Base-by-base conservation (phyloP, 2,329 filamentous ascomycete species). In the Phialophora macrospora region DNA sequence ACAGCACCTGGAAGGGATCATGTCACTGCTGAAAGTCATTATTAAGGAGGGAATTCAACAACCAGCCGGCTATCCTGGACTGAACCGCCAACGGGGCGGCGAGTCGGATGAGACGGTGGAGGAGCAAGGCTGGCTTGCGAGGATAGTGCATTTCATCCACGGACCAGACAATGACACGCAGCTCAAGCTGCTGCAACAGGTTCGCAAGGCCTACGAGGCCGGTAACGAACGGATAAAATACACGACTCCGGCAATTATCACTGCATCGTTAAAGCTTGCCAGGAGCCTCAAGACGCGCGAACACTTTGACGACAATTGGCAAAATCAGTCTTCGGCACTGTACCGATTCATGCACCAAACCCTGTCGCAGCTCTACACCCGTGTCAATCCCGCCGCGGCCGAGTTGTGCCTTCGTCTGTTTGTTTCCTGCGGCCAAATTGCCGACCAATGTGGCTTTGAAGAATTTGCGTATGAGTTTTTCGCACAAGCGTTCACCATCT, bases 391-490 rank as follows among this genome's bases (percentile, higher is more conserved):
- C 8, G 91, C 90, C 28, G 90, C 92, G 12, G 92, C 94, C 0
- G 95, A 99, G 75, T 85, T 99, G 22, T 89, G 92, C 0, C 84
- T 99, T 56, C 90, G 95, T 2, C 83, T 98, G 17, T 99, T 98
- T 76, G 90, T 95, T 72, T 88, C 91, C 49, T 96, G 93, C 74
- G 95, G 95, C 24, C 93, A 97, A 80, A 90, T 96, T 34, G 93
- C 95, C 11, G 93, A 97, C 73, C 89, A 95, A 77, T 92, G 88
- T 11, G 91, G 90, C 1, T 96, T 96, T 72, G 94, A 99, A 76
- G 95, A 99, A 79, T 92, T 97, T 49, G 91, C 93, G 11, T 99
- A 99, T 77, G 95, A 99, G 76, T 99, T 96, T 81, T 98, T 97
- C 73, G 95, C 95, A 0, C 95, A 99, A 78, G 94, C 95, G 0